These are phyloP conservation scores for Jackrogersella multiformis DNA, from an alignment of 495 filamentous ascomycete species.

Conservation along the genomic window DNA sequence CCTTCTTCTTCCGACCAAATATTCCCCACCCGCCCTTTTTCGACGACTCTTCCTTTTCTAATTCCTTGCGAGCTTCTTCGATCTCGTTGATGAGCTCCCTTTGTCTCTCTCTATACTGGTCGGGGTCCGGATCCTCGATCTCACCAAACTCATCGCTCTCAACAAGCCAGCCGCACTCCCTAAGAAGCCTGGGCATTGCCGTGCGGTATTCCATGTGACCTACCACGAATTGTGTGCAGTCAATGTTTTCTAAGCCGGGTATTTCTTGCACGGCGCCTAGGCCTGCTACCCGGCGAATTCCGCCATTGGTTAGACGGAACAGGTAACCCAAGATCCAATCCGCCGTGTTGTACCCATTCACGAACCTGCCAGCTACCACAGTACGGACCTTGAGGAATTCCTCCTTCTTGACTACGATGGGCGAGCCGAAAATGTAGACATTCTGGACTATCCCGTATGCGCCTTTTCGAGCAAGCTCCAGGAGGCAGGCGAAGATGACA, in stretches of 20 bases:
- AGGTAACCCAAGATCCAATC: slow-evolving; percentile 99
- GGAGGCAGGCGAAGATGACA: slow-evolving; percentile 91
- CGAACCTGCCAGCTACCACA: slow-evolving; percentile 87
- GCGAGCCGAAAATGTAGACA: slow-evolving; percentile 92
- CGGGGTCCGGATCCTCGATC: slow-evolving; percentile 97
- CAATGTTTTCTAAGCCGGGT: slow-evolving; percentile 85
- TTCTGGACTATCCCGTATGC: slow-evolving; percentile 94
- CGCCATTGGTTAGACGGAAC: slow-evolving; percentile 92
- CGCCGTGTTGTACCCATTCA: slow-evolving; percentile 93
- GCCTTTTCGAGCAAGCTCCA: slow-evolving; percentile 85
- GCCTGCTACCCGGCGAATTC: slow-evolving; percentile 91
- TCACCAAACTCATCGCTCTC: slow-evolving; percentile 94
- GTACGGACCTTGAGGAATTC: slow-evolving; percentile 84
- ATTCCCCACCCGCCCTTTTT: slow-evolving; percentile 69
- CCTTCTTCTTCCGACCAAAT: slow-evolving; percentile 79
- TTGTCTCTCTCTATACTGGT: slow-evolving; percentile 87
- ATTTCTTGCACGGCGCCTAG: slow-evolving; percentile 81
- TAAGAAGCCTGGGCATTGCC: slow-evolving; percentile 87
- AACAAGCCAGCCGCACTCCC: slow-evolving; percentile 84
- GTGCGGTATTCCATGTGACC: slow-evolving; percentile 97
- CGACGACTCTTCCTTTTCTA: slow-evolving; percentile 69
- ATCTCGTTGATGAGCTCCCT: slow-evolving; percentile 95
- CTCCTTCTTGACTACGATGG: slow-evolving; percentile 89
- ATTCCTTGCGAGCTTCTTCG: slow-evolving; percentile 88
- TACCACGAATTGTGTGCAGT: slow-evolving; percentile 85